Evolutionary conservation across 78 protist species (phyloP).

Genomic region (Pigoraptor vietnamica): DNA sequence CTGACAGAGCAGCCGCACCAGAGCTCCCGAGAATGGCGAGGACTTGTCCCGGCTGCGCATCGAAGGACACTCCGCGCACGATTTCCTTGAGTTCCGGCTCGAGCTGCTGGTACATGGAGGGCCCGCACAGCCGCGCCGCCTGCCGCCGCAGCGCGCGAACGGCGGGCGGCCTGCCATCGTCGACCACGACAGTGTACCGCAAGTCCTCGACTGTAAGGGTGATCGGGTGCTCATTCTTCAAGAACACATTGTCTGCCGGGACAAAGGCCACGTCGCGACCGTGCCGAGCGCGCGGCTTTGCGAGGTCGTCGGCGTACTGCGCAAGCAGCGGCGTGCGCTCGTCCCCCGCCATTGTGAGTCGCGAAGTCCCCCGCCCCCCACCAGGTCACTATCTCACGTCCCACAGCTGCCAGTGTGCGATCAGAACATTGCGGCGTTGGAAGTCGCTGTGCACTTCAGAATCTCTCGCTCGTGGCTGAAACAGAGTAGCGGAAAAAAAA

Average conservation of each 20-base stretch:
- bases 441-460: no score
- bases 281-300: not conserved
- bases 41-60: not conserved
- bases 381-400: not conserved
- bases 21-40: slow-evolving; percentile 4
- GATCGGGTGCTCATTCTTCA: not conserved
- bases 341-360: not conserved
- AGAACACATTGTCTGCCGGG: not conserved
- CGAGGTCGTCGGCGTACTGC: not conserved
- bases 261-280: not conserved
- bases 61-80: not conserved
- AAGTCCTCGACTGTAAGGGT: not conserved
- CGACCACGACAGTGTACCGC: not conserved
- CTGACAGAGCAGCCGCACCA: not conserved
- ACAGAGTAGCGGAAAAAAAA: no score
- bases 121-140: not conserved
- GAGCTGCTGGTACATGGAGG: not conserved
- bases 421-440: no score
- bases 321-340: not conserved
- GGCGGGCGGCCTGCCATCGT: not conserved
- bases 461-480: no score
- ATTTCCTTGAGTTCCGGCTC: not conserved
- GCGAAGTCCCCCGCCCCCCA: not conserved
- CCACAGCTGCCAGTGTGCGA: no score
- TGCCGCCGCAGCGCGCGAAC: not conserved